A percentile compares a stretch with the other conserved stretches of the same genome.
Conservation (phyloP, 1,139 yeast genomes). For the Geotrichum bryndzae region DNA sequence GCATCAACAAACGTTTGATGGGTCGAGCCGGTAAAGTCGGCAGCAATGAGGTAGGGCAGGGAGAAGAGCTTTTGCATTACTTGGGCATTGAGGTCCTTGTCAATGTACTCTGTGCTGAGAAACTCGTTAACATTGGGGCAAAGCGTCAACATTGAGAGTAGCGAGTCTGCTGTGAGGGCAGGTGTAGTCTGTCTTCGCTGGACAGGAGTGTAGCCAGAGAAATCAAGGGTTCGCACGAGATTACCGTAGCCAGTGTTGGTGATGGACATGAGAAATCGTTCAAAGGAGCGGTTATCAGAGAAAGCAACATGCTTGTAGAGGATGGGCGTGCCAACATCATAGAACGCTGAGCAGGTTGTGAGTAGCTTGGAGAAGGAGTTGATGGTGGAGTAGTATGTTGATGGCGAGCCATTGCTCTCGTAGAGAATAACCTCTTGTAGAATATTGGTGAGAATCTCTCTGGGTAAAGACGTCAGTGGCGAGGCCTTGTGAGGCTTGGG, state of each 20-base stretch:
- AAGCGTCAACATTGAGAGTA: conserved; percentile 50
- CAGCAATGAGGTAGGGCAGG: conserved; percentile 53
- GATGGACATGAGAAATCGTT: conserved; percentile 58
- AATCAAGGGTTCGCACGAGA: conserved; percentile 72
- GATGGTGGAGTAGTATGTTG: conserved; percentile 22
- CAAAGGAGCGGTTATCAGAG: conserved; percentile 77
- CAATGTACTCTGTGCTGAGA: conserved; percentile 78
- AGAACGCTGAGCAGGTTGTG: conserved; percentile 33
- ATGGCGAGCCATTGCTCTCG: conserved; percentile 18
- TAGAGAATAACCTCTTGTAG: conserved; percentile 29
- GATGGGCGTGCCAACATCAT: conserved; percentile 38
- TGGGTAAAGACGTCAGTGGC: conserved; percentile 28
- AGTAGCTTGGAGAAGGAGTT: conserved; percentile 27
- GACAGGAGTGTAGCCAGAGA: conserved; percentile 81
- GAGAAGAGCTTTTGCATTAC: conserved; percentile 45
- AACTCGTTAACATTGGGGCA: conserved; percentile 70
- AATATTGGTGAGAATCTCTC: conserved; percentile 32
- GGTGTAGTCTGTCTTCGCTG: conserved; percentile 90
- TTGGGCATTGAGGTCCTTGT: conserved; percentile 66
- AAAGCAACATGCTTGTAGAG: conserved; percentile 65
- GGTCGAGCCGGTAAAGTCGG: conserved; percentile 89
- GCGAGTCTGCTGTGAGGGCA: conserved; percentile 42
- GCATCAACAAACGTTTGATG: conserved; percentile 60
- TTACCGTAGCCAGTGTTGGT: conserved; percentile 51
- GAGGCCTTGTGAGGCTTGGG: conserved; percentile 7